Conservation (phyloP, 108 stramenopile genomes). For the Phaeodactylum tricornutum region DNA sequence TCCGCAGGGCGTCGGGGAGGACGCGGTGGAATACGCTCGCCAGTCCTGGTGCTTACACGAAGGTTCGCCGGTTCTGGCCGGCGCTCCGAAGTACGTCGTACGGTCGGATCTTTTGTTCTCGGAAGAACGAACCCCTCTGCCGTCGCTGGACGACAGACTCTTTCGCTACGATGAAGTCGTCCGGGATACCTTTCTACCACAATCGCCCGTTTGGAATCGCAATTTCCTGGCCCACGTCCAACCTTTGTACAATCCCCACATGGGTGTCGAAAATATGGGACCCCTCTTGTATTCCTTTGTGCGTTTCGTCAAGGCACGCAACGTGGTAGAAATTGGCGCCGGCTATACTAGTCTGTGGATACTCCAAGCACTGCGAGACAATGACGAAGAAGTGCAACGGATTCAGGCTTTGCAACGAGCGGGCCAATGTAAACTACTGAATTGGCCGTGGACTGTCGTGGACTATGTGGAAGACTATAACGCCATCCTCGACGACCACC, state of each 20-base stretch:
- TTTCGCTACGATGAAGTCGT: constrained; percentile 54
- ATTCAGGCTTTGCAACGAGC: constrained; percentile 31
- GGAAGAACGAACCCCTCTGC: constrained; percentile 12
- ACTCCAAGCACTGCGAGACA: constrained; percentile 68
- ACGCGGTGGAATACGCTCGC: constrained; percentile 65
- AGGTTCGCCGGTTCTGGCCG: constrained; percentile 53
- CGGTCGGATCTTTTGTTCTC: constrained; percentile 74
- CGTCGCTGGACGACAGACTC: constrained; percentile 10
- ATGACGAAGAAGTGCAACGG: constrained; percentile 64
- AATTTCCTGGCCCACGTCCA: constrained; percentile 43
- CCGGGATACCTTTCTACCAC: constrained; percentile 45
- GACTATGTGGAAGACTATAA: background rate
- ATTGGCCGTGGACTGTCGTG: constrained; percentile 54
- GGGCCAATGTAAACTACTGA: constrained; percentile 42
- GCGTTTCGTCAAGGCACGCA: constrained; percentile 54
- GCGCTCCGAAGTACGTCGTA: constrained; percentile 79
- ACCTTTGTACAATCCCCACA: constrained; percentile 66
- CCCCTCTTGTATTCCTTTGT: constrained; percentile 58
- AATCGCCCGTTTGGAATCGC: constrained; percentile 24
- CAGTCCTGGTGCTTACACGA: constrained; percentile 68
- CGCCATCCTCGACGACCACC: constrained; percentile 13
- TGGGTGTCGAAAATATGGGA: constrained; percentile 80
- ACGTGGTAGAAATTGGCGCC: constrained; percentile 74
- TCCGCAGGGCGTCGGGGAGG: constrained; percentile 73
- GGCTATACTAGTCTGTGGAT: constrained; percentile 78